Base-by-base conservation (phyloP, 345 rosid genomes). In the Gossypium sturtianum region DNA sequence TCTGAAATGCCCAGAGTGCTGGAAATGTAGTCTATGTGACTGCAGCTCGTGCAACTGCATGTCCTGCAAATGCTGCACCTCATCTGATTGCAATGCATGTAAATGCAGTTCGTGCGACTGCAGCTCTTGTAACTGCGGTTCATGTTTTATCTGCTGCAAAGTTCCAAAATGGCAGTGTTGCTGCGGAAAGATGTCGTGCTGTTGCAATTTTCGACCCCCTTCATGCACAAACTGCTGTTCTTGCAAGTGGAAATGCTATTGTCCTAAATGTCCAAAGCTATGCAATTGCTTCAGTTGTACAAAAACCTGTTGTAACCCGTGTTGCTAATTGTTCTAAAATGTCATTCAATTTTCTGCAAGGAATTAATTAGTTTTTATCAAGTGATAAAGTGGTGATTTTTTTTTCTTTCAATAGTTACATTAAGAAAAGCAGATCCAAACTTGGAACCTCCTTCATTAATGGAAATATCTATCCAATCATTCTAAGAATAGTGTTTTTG, bases 211-310 rank as follows among this genome's bases (percentile, higher is more conserved):
- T 20, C 49, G 12, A 56, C 47, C 74, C 22, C 94, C 86, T 20
- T 81, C 89, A 0, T 92, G 93, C 82, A 77, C 78, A 3, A 74
- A 74, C 29, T 83, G 88, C 83, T 80, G 81, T 75, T 78, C 80
- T 54, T 86, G 88, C 80, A 84, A 77, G 66, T 86, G 81, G 80
- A 76, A 74, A 75, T 86, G 90, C 80, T 76, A 84, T 41, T 77
- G 82, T 74, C 92, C 85, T 73, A 86, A 75, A 77, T 89, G 89
- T 78, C 87, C 89, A 2, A 86, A 86, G 86, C 74, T 82, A 68
- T 74, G 75, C 54, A 80, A 58, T 80, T 85, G 76, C 72, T 76
- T 80, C 76, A 76, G 83, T 68, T 83, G 92, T 84, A 80, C 66
- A 78, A 80, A 80, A 64, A 29, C 34, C n/a, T 85, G 86, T 61